Evolutionary conservation across 495 filamentous ascomycete genomes (phyloP), one percentile per base, ranked within the genome.

Genomic region (Penicillium subrubescens): DNA sequence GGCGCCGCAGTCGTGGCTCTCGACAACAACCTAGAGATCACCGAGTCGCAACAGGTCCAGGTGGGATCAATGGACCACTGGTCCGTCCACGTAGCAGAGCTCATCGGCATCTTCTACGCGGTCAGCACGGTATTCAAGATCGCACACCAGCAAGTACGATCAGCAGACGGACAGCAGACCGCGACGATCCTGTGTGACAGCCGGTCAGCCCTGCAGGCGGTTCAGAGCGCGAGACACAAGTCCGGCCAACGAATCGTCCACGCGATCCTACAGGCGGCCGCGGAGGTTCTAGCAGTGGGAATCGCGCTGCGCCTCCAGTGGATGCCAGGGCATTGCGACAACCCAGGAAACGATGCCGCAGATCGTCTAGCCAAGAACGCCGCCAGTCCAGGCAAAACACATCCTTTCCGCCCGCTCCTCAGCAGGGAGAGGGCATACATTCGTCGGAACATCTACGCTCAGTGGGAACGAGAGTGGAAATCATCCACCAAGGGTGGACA

Each of bases 1-100:
- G 59, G 66, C 5, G 61, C 66, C 2, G 66, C 66, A 11, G n/a
- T 60, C 17, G 44, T 66, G 0, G 35, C 59, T 2, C 52, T 66
- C 19, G 21, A 66, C 59, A 43, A 58, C 1, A 39, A 54, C 21
- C 8, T 57, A 2, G 59, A 70, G 56, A 50, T 59, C 12, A 54
- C 37, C 0, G 63, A 68, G 62, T 67, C 61, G 12, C 58, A 59
- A 60, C 46, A 71, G 60, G 57, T 71, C n/a, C 52, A 68, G 59
- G 62, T 73, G 12, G 68, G 66, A 8, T 55, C 65, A n/a, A 69
- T 66, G 51, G 66, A 69, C 25, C 59, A 61, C 1, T 73, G 62
- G 68, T 73, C 66, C 8, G 66, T 70, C 11, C 63, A 73, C 31
- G 67, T 52, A 68, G n/a, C n/a, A n/a, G n/a, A n/a, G n/a, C n/a